phyloP scores from a whole-genome alignment of 306 rosid species.

The Hippophae tibetana region DNA sequence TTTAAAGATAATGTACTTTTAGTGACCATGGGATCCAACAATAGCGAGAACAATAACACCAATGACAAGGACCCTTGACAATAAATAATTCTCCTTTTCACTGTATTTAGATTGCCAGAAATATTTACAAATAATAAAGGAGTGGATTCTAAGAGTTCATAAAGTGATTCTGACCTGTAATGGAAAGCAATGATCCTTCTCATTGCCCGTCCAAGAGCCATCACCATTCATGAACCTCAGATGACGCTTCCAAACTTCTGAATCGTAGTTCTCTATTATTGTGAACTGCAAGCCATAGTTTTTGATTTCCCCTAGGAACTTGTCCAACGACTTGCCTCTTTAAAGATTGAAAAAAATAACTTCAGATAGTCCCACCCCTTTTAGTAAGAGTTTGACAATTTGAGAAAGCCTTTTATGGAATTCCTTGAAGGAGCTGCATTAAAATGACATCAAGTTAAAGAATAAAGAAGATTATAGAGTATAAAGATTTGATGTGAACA shows the following conservation, averaged over 20 bases:
- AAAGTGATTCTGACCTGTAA: constrained; percentile 52
- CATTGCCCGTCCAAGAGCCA: constrained; percentile 59
- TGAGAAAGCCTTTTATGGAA: constrained; percentile 63
- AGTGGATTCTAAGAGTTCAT: constrained; percentile 25
- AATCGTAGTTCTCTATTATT: constrained; percentile 18
- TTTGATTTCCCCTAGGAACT: constrained; percentile 49
- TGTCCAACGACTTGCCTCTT: constrained; percentile 64
- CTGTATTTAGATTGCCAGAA: constrained; percentile 4
- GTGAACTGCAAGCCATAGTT: constrained; percentile 41
- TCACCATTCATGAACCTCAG: constrained; percentile 41
- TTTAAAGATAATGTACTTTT: constrained; percentile 2
- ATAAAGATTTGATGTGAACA: too few relatives aligned
- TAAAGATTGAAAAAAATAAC: constrained; percentile 67
- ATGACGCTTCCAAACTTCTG: constrained; percentile 57
- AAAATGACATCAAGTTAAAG: constrained; percentile 18
- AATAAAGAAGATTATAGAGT: constrained; percentile 18
- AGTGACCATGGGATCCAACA: constrained; percentile 24
- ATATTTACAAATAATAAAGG: constrained; percentile 1
- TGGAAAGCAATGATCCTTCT: constrained; percentile 70
- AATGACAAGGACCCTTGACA: constrained; percentile 14
- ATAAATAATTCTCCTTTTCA: neutral
- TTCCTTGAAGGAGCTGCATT: constrained; percentile 76
- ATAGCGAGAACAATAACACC: constrained; percentile 15
- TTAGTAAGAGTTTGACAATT: constrained; percentile 1
- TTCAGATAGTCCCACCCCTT: constrained; percentile 38